Evolutionary conservation across 1,139 yeast genomes (phyloP).

Genomic region (Candida gigantensis): DNA sequence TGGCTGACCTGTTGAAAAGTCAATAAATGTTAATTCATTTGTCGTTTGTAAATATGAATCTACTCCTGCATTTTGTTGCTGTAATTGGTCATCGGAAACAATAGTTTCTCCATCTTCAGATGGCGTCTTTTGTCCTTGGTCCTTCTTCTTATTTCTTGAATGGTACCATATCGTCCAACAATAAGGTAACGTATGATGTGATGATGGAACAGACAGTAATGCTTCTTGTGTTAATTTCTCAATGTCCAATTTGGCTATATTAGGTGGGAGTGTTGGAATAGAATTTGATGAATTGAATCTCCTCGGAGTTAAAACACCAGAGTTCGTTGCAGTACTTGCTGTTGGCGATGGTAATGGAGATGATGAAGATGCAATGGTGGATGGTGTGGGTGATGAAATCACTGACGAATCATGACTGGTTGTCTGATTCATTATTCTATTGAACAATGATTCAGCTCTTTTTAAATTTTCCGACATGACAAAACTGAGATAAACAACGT

Average conservation of each 20-base stretch:
- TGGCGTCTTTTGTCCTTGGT: constrained; percentile 10
- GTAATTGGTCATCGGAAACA: background rate
- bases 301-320: background rate
- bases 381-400: constrained; percentile 8
- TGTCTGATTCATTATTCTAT: constrained; percentile 47
- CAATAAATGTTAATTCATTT: constrained; percentile 37
- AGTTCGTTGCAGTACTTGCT: background rate
- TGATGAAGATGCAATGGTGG: constrained; percentile 11
- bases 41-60: constrained; percentile 47
- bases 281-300: constrained; percentile 1
- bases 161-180: constrained; percentile 56
- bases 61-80: constrained; percentile 25
- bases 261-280: constrained; percentile 8
- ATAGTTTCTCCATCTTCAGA: background rate
- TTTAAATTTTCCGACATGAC: constrained; percentile 52
- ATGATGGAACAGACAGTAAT: constrained; percentile 27
- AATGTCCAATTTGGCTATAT: constrained; percentile 40
- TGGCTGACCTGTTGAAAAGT: constrained; percentile 15
- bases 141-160: constrained; percentile 30
- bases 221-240: constrained; percentile 35
- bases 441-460: constrained; percentile 51
- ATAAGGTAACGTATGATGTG: constrained; percentile 46
- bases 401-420: constrained; percentile 13
- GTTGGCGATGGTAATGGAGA: constrained; percentile 1
- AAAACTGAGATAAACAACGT: no score